Percentiles rank a stretch among this genome's conserved stretches.
Conservation (phyloP, 768 basidiomycete genomes). For the Leccinum pellstonianum region DNA sequence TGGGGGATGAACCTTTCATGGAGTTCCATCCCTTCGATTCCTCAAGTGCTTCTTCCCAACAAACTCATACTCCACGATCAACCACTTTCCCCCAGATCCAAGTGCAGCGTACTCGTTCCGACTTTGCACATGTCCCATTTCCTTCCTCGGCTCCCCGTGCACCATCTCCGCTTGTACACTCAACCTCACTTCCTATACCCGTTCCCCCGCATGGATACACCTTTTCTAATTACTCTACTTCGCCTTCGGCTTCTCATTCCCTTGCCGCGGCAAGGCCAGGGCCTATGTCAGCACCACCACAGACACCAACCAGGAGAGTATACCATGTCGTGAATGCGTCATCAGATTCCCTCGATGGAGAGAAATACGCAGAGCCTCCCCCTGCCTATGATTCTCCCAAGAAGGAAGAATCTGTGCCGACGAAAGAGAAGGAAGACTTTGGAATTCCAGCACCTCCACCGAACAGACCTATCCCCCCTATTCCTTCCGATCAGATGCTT, state of each 20-base stretch:
- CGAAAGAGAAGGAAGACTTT: slow-evolving; percentile 22
- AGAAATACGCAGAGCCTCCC: slow-evolving; percentile 39
- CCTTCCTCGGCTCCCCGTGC: slow-evolving; percentile 10
- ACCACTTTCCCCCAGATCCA: slow-evolving; percentile 26
- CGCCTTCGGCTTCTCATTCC: slow-evolving; percentile 14
- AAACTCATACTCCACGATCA: slow-evolving; percentile 17
- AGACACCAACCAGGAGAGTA: slow-evolving; percentile 39
- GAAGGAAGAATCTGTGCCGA: slow-evolving; percentile 2
- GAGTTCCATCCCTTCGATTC: slow-evolving; percentile 25
- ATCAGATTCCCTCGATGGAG: slow-evolving; percentile 21
- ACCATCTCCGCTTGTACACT: slow-evolving; percentile 28
- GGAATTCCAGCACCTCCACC: slow-evolving; percentile 9
- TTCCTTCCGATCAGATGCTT: slow-evolving; percentile 3
- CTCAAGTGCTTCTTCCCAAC: slow-evolving; percentile 24
- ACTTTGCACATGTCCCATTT: slow-evolving; percentile 11
- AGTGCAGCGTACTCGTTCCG: slow-evolving; percentile 23
- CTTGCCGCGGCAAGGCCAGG: neutral
- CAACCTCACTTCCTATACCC: slow-evolving; percentile 22
- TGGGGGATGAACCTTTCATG: slow-evolving; percentile 18
- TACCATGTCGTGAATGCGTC: slow-evolving; percentile 44
- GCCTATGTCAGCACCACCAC: slow-evolving; percentile 18
- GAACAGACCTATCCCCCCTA: slow-evolving; percentile 19
- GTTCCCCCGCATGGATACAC: slow-evolving; percentile 12
- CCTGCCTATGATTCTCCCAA: slow-evolving; percentile 43
- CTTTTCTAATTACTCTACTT: slow-evolving; percentile 5